A percentile compares a stretch with the other conserved stretches of the same genome.
These are phyloP conservation scores for Metschnikowia bowlesiae DNA, from an alignment of 805 yeast species.

Conservation along the genomic window DNA sequence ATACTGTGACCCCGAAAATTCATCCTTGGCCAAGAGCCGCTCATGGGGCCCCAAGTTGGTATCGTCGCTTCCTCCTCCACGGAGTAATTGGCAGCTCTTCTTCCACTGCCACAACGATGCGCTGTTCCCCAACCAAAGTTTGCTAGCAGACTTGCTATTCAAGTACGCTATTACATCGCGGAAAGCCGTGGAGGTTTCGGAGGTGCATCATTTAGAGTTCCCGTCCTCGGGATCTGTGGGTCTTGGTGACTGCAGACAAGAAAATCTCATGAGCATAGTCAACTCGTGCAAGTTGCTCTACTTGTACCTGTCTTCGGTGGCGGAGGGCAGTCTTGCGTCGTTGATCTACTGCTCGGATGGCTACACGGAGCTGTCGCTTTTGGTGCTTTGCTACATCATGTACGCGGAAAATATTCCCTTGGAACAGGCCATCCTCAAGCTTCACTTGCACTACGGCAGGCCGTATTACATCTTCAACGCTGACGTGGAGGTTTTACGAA, in stretches of 20 bases:
- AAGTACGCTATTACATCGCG: slow-evolving; percentile 27
- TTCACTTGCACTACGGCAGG: slow-evolving; percentile 62
- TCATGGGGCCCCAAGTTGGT: slow-evolving; percentile 4
- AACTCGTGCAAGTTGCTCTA: slow-evolving; percentile 68
- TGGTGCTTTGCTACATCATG: slow-evolving; percentile 65
- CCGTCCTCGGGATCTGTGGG: slow-evolving; percentile 86
- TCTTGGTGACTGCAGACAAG: slow-evolving; percentile 61
- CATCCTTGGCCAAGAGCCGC: slow-evolving; percentile 6
- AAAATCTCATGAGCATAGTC: slow-evolving; percentile 59
- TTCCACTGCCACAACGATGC: slow-evolving; percentile 60
- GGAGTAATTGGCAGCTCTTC: slow-evolving; percentile 50
- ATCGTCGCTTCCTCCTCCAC: slow-evolving; percentile 39
- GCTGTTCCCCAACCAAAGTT: slow-evolving; percentile 43
- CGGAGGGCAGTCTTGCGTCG: slow-evolving; percentile 35
- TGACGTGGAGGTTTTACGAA: slow-evolving; percentile 63
- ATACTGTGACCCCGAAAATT: slow-evolving; percentile 15
- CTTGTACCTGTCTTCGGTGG: slow-evolving; percentile 26
- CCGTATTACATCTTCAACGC: slow-evolving; percentile 82
- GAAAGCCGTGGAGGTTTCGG: slow-evolving; percentile 16
- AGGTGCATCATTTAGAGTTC: slow-evolving; percentile 45
- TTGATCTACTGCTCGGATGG: slow-evolving; percentile 85
- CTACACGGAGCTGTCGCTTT: slow-evolving; percentile 83
- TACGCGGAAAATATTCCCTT: slow-evolving; percentile 58
- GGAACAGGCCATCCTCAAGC: slow-evolving; percentile 59
- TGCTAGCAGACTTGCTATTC: slow-evolving; percentile 33